Conservation (phyloP, 2,329 filamentous ascomycete species). For the Phaeosphaeriaceae sp. region DNA sequence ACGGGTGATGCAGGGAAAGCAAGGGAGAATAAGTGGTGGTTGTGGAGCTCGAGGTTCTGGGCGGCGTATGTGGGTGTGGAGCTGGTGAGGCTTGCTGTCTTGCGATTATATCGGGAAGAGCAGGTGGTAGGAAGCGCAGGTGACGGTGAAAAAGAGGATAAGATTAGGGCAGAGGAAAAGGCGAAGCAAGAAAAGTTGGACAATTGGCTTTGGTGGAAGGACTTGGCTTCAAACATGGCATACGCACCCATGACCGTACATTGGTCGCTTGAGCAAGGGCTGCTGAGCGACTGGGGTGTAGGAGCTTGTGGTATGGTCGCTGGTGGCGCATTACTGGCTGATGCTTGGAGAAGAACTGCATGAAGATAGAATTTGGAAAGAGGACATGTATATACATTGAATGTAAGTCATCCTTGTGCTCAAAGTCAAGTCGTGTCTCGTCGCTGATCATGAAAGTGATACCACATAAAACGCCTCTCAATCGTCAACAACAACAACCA, state of each 20-base stretch:
- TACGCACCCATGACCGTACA: constrained; percentile 86
- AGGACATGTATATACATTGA: neutral
- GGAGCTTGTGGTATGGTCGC: constrained; percentile 65
- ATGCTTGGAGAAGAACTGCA: constrained; percentile 54
- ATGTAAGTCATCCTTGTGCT: neutral
- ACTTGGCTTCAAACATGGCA: constrained; percentile 72
- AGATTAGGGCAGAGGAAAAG: constrained; percentile 45
- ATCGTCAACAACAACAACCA: no score
- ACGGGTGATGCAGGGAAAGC: constrained; percentile 52
- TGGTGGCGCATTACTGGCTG: constrained; percentile 52
- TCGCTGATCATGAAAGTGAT: neutral
- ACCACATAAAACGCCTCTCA: no score
- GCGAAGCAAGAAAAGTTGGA: constrained; percentile 36
- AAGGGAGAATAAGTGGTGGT: constrained; percentile 66
- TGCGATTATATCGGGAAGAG: constrained; percentile 42
- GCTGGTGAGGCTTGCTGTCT: constrained; percentile 66
- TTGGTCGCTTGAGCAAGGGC: constrained; percentile 70
- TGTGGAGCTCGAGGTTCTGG: constrained; percentile 83
- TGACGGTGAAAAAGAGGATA: constrained; percentile 57
- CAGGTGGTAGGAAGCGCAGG: constrained; percentile 33
- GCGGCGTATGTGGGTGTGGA: constrained; percentile 78
- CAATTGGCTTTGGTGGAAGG: constrained; percentile 65
- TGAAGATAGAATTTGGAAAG: constrained; percentile 11
- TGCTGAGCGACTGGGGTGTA: constrained; percentile 65
- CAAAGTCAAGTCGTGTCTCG: neutral